phyloP scores from a whole-genome alignment of 306 rosid genomes.

The Nissolia schottii region DNA sequence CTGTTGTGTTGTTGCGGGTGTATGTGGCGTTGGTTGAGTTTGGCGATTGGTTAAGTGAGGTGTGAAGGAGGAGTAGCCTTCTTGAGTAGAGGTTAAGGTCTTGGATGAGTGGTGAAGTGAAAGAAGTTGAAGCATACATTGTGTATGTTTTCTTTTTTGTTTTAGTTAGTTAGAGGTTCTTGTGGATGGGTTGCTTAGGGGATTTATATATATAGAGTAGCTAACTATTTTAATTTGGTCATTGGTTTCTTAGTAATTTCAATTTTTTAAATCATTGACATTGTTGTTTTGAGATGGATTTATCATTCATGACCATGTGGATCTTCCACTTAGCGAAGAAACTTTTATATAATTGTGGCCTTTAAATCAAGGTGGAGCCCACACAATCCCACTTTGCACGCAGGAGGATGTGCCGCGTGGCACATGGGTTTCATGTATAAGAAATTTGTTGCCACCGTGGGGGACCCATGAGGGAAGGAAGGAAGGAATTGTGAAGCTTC shows the following conservation, averaged over 20 bases:
- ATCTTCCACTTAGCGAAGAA: conserved; percentile 45
- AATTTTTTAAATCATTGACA: conserved; percentile 4
- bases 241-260: conserved; percentile 3
- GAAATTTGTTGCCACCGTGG: background rate
- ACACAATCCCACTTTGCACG: conserved; percentile 35
- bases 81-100: conserved; percentile 51
- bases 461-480: conserved; percentile 19
- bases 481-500: conserved; percentile 36
- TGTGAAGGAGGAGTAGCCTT: conserved; percentile 58
- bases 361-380: conserved; percentile 45
- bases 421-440: background rate
- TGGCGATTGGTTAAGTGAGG: conserved; percentile 36
- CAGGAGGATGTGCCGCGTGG: conserved; percentile 30
- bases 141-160: background rate
- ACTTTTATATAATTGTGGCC: conserved; percentile 38
- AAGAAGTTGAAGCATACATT: conserved; percentile 51
- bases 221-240: background rate
- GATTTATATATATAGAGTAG: conserved; percentile 25
- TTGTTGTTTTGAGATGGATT: conserved; percentile 23
- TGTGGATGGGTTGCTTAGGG: conserved; percentile 16
- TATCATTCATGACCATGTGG: conserved; percentile 16
- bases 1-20: conserved; percentile 8
- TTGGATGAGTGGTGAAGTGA: conserved; percentile 28
- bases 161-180: conserved; percentile 6
- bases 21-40: conserved; percentile 22